Base-by-base conservation (phyloP, 163 green algal species). In the Scenedesmus sp. region DNA sequence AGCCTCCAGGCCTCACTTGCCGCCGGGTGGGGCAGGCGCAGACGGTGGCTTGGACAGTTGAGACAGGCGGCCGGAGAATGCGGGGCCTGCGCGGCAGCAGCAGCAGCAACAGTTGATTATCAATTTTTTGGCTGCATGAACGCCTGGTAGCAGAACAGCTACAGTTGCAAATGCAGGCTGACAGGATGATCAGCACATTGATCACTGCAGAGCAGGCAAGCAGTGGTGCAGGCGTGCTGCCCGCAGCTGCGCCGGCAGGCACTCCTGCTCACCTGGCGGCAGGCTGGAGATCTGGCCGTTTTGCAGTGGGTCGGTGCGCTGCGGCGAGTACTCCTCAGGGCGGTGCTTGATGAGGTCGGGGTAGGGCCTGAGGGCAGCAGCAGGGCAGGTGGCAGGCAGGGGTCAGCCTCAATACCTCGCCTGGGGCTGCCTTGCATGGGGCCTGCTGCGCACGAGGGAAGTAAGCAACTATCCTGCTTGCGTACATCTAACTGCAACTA, bases 271-370 rank as follows among this genome's bases (percentile, higher is more conserved):
- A 79, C 88, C 88, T 18, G 88, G 88, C 18, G 77, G 60, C 59
- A 92, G 26, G 16, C 55, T 79, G 26, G 77, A 83, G 62, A 92
- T 92, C 88, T 92, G n/a, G 0, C 88, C 88, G 15, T 92, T 92
- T 77, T 92, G 88, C 88, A 92, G 54, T 0, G 88, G 88, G 77
- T 92, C 88, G 20, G 88, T 92, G 9, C 13, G 13, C 62, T 73
- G 8, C 1, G 88, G 88, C 9, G 77, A 82, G 20, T 82, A 84
- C 23, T 74, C 26, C 54, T 77, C 16, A 0, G 81, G 81, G 10
- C 88, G 34, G 88, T 79, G 55, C 59, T 92, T 88, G 88, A 92
- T 66, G 7, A 92, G 64, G 60, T 92, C 88, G 2, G 88, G 88
- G 81, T 92, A 92, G 64, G 88, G 88, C 81, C 70, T 79, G 70